Percentiles rank a stretch among this genome's conserved stretches.
phyloP scores from a whole-genome alignment of 2,329 filamentous ascomycete genomes.

The Amesomyces nigricolor region DNA sequence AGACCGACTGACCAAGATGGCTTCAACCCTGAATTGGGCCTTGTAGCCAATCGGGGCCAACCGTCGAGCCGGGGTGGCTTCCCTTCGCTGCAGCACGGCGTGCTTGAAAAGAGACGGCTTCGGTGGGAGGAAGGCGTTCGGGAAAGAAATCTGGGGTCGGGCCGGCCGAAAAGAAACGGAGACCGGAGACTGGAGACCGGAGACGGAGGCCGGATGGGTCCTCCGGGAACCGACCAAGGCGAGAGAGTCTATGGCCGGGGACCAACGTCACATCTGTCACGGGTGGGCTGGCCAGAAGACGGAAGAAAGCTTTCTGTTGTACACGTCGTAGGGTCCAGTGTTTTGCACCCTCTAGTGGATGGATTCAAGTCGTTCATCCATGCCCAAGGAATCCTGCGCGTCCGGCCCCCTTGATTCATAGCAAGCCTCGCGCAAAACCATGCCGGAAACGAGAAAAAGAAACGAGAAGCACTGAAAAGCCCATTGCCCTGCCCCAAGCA shows the following conservation, averaged over 20 bases:
- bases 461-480: constrained; percentile 24
- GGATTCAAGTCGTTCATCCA: constrained; percentile 21
- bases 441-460: constrained; percentile 24
- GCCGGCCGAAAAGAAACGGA: no score
- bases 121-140: no score
- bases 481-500: constrained; percentile 28
- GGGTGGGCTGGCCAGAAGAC: not conserved
- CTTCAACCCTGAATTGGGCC: no score
- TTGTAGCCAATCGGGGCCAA: no score
- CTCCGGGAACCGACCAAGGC: not conserved
- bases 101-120: no score
- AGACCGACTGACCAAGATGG: no score
- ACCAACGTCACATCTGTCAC: not conserved
- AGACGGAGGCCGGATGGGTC: no score
- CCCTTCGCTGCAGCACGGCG: no score
- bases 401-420: constrained; percentile 23
- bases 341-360: constrained; percentile 14
- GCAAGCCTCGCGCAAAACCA: constrained; percentile 27
- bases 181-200: no score
- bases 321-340: constrained; percentile 20
- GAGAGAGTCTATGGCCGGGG: not conserved
- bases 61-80: no score
- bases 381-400: constrained; percentile 17
- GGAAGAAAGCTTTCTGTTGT: constrained; percentile 19
- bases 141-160: no score